phyloP scores from a whole-genome alignment of 352 stramenopile species.

The Globisporangium paroecandrum region DNA sequence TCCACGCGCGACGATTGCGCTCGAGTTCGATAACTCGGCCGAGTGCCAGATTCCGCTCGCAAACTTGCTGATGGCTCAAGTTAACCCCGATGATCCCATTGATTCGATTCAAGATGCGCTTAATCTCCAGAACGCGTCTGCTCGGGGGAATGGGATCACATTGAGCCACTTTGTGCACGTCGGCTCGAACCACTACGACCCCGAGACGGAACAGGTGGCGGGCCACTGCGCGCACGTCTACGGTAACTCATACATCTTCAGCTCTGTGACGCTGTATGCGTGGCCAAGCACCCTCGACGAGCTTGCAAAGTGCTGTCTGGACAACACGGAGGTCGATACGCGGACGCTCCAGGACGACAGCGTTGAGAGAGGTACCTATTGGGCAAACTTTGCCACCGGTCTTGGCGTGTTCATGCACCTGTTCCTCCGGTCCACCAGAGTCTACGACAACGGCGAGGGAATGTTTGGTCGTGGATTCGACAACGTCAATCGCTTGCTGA shows the following conservation, averaged over 20 bases:
- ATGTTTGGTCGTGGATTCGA: conserved; percentile 73
- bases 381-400: conserved; percentile 60
- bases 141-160: conserved; percentile 11
- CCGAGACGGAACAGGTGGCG: conserved; percentile 31
- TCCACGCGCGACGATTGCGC: conserved; percentile 39
- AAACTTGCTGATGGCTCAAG: conserved; percentile 42
- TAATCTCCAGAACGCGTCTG: conserved; percentile 10
- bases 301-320: conserved; percentile 44
- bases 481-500: conserved; percentile 61
- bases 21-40: conserved; percentile 38
- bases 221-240: conserved; percentile 53
- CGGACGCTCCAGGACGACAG: conserved; percentile 48
- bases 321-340: conserved; percentile 51
- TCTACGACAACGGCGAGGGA: conserved; percentile 38
- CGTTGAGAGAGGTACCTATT: conserved; percentile 43
- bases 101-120: conserved; percentile 3
- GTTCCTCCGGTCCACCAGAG: conserved; percentile 47
- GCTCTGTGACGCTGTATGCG: conserved; percentile 55
- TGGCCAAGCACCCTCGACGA: conserved; percentile 49
- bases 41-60: conserved; percentile 39
- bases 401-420: conserved; percentile 64
- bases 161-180: conserved; percentile 67
- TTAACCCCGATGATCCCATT: conserved; percentile 22
- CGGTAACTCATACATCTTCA: conserved; percentile 51
- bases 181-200: conserved; percentile 60